Evolutionary conservation across 2,329 filamentous ascomycete species (phyloP).

Genomic region (Apiospora hydei): DNA sequence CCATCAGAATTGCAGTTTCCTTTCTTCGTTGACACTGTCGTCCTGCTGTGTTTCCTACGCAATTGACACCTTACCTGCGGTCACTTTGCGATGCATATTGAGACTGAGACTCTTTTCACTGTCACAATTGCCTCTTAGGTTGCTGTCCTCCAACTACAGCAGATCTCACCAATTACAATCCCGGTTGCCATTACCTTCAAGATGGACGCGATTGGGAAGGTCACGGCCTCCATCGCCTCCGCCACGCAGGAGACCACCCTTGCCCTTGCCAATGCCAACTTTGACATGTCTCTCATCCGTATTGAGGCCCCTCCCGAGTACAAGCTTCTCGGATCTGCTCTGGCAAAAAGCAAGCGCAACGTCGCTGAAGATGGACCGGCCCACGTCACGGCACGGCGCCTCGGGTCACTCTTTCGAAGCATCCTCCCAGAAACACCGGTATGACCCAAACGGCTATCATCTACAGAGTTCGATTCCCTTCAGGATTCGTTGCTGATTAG

Average conservation of each 20-base stretch:
- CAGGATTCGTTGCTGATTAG: background rate
- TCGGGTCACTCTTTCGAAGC: conserved; percentile 27
- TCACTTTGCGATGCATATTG: too few relatives aligned
- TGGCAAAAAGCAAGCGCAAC: background rate
- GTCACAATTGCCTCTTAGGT: too few relatives aligned
- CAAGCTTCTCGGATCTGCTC: conserved; percentile 14
- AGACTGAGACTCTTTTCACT: too few relatives aligned
- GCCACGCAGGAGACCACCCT: conserved; percentile 28
- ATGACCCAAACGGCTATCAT: background rate
- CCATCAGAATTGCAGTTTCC: background rate
- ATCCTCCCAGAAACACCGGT: background rate
- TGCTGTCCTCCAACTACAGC: background rate
- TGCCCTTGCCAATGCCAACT: conserved; percentile 29
- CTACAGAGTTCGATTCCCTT: too few relatives aligned
- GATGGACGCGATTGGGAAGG: conserved; percentile 28
- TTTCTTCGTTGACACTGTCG: background rate
- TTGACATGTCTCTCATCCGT: conserved; percentile 29
- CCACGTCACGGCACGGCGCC: conserved; percentile 26
- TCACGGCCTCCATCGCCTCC: conserved; percentile 23
- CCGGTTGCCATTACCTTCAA: too few relatives aligned
- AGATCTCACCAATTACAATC: background rate
- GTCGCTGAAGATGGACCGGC: conserved; percentile 27
- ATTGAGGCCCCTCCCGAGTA: conserved; percentile 28
- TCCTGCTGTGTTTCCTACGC: background rate
- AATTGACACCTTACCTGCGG: too few relatives aligned